These are phyloP conservation scores for Tetrahymena borealis DNA, from an alignment of 73 alveolate genomes.

Conservation along the genomic window DNA sequence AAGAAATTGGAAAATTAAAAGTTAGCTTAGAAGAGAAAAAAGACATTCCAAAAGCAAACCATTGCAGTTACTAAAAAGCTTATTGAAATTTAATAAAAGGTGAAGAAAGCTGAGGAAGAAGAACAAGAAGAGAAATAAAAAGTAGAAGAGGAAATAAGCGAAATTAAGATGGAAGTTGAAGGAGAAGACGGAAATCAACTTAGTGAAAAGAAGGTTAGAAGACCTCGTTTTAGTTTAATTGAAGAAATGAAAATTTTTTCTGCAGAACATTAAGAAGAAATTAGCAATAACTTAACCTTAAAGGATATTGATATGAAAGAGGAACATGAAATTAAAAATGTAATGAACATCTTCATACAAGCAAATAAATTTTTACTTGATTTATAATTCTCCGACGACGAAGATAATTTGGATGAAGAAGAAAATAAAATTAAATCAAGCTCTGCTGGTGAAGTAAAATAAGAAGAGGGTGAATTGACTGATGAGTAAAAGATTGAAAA, in stretches of 20 bases:
- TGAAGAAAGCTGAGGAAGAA: background rate
- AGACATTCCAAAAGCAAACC: background rate
- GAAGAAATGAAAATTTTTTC: background rate
- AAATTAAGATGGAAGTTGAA: background rate
- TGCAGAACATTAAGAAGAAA: background rate
- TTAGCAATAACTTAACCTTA: background rate
- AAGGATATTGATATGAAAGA: background rate
- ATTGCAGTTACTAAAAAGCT: background rate
- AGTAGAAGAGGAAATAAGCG: background rate
- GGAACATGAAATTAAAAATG: background rate
- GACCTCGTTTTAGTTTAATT: background rate
- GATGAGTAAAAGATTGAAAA: background rate
- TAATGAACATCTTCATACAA: background rate
- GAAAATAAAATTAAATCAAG: background rate
- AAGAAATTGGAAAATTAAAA: background rate
- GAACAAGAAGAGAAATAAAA: background rate
- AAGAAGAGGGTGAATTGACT: background rate
- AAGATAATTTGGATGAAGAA: background rate
- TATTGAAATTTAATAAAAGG: background rate
- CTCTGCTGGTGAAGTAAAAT: background rate
- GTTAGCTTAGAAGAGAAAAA: background rate
- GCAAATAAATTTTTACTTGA: background rate
- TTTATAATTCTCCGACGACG: background rate
- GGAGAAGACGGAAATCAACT: background rate
- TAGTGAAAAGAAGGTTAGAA: background rate